Percentiles rank a stretch among this genome's conserved stretches.
Conservation (phyloP, 352 stramenopile species). For the Phytophthora brassicae region DNA sequence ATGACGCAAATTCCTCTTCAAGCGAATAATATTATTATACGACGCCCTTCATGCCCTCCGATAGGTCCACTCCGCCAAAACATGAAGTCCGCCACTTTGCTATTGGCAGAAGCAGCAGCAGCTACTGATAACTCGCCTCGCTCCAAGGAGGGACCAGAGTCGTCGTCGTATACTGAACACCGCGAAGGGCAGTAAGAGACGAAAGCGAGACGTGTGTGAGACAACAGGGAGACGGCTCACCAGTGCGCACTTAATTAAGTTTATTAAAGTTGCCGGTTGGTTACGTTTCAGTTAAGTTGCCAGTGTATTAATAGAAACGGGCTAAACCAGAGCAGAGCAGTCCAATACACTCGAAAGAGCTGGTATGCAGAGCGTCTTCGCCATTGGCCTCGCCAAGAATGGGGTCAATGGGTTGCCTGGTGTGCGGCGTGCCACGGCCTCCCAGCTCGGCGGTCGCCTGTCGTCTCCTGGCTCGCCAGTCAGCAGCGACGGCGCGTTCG, state of each 20-base stretch:
- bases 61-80: conserved; percentile 16
- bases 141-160: neutral
- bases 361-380: conserved; percentile 68
- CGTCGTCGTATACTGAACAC: no score
- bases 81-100: conserved; percentile 25
- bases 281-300: conserved; percentile 5
- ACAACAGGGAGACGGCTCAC: no score
- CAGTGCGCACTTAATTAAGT: neutral
- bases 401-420: conserved; percentile 52
- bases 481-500: conserved; percentile 15
- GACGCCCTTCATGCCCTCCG: conserved; percentile 11
- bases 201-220: neutral
- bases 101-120: conserved; percentile 27
- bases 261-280: neutral
- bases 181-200: neutral
- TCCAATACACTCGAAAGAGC: no score
- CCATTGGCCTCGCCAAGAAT: conserved; percentile 65
- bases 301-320: no score
- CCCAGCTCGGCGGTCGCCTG: conserved; percentile 53
- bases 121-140: conserved; percentile 2
- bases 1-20: conserved; percentile 18
- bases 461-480: conserved; percentile 38
- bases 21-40: no score
- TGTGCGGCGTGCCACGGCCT: conserved; percentile 58
- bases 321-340: no score